These are phyloP conservation scores for Austroboletus rostrupii DNA, from an alignment of 1,284 basidiomycete genomes.

Conservation along the genomic window DNA sequence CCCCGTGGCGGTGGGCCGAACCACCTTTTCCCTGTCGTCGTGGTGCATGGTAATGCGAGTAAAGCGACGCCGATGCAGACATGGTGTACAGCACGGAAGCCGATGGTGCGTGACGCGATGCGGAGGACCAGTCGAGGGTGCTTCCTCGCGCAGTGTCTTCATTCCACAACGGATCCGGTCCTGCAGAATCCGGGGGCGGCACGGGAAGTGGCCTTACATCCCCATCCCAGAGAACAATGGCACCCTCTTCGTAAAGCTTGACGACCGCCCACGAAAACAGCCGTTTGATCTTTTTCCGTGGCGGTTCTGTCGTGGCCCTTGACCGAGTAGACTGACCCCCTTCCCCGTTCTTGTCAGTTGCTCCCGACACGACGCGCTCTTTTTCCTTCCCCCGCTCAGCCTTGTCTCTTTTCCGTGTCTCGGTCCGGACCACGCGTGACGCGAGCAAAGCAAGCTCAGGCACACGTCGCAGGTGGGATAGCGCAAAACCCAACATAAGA, in stretches of 20 bases:
- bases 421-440: too few relatives aligned
- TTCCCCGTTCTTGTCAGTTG: too few relatives aligned
- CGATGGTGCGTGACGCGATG: background rate
- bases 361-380: too few relatives aligned
- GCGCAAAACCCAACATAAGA: too few relatives aligned
- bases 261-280: conserved; percentile 38
- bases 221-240: conserved; percentile 64
- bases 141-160: conserved; percentile 18
- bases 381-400: too few relatives aligned
- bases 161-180: conserved; percentile 41
- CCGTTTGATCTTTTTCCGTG: too few relatives aligned
- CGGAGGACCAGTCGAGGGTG: conserved; percentile 9
- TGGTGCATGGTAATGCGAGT: conserved; percentile 22
- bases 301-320: too few relatives aligned
- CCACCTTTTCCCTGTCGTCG: background rate
- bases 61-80: conserved; percentile 22
- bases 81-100: conserved; percentile 6
- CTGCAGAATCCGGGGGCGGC: background rate
- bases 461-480: too few relatives aligned
- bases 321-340: too few relatives aligned
- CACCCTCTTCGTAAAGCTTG: conserved; percentile 63
- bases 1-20: background rate
- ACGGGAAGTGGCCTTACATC: conserved; percentile 33
- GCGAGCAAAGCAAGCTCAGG: too few relatives aligned
- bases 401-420: too few relatives aligned